Conservation (phyloP, 176 grass and related monocot species). For the Triticum monococcum region DNA sequence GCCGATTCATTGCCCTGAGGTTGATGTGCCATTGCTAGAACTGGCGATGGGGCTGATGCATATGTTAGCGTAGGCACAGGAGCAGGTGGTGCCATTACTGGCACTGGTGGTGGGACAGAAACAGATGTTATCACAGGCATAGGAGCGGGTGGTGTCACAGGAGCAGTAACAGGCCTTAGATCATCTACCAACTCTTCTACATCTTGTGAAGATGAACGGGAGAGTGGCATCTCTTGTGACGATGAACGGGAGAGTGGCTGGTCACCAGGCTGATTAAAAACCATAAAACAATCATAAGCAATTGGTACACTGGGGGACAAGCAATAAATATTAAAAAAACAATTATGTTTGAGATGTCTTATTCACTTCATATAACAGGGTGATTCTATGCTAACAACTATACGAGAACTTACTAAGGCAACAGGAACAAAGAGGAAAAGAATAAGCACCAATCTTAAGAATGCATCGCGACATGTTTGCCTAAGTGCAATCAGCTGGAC, state of each 20-base stretch:
- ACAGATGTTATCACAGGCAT: constrained; percentile 2
- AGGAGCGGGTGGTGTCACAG: not conserved
- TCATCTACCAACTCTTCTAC: constrained; percentile 36
- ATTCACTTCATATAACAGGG: not conserved
- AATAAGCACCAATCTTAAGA: not conserved
- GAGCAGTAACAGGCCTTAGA: constrained; percentile 1
- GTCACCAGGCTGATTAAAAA: constrained; percentile 36
- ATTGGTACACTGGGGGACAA: not conserved
- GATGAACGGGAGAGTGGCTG: constrained; percentile 31
- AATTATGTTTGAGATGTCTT: not conserved
- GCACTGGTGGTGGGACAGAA: constrained; percentile 7
- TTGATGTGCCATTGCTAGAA: constrained; percentile 1
- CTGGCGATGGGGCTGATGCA: not conserved
- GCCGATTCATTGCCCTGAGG: constrained; percentile 15
- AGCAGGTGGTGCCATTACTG: constrained; percentile 21
- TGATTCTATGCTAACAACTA: not conserved
- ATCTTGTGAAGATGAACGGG: constrained; percentile 46
- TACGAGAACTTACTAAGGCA: not conserved
- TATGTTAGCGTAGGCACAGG: not conserved
- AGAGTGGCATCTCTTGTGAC: constrained; percentile 38
- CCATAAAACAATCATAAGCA: not conserved
- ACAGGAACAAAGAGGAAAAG: not conserved
- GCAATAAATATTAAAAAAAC: not conserved
- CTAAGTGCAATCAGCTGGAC: not conserved
- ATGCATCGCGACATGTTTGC: not conserved